Conservation (phyloP, 2,329 filamentous ascomycete genomes). For the Cordyceps cateniannulata region DNA sequence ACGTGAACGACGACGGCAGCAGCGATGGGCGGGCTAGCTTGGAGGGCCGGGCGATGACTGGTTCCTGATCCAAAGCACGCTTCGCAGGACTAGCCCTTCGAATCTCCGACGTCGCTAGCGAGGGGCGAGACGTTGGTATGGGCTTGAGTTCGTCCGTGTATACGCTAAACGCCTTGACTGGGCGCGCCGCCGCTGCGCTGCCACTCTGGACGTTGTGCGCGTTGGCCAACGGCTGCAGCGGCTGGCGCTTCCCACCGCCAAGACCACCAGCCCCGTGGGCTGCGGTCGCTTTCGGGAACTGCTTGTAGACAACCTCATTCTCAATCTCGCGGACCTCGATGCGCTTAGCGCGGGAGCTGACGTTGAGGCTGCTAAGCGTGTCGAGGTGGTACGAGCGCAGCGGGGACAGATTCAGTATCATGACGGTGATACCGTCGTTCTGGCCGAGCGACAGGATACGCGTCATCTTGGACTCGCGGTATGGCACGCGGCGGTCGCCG, state of each 20-base stretch:
- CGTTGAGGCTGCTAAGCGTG: slow-evolving; percentile 87
- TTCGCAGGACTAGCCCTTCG: slow-evolving; percentile 32
- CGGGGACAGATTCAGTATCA: slow-evolving; percentile 92
- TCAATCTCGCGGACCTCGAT: slow-evolving; percentile 95
- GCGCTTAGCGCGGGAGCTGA: slow-evolving; percentile 91
- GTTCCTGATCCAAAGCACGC: slow-evolving; percentile 36
- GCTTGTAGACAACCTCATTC: slow-evolving; percentile 86
- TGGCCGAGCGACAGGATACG: slow-evolving; percentile 86
- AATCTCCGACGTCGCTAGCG: slow-evolving; percentile 28
- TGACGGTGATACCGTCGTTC: slow-evolving; percentile 90
- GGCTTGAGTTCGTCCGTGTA: slow-evolving; percentile 67
- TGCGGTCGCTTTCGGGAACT: slow-evolving; percentile 51
- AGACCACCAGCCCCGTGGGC: slow-evolving; percentile 24
- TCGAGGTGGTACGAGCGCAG: slow-evolving; percentile 90
- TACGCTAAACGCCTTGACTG: slow-evolving; percentile 73
- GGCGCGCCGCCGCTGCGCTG: slow-evolving; percentile 26
- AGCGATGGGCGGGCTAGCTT: slow-evolving; percentile 38
- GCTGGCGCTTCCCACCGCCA: slow-evolving; percentile 52
- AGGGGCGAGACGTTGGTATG: slow-evolving; percentile 25
- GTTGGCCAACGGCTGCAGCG: slow-evolving; percentile 69
- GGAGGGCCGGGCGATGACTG: slow-evolving; percentile 32
- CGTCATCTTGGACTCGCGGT: slow-evolving; percentile 96
- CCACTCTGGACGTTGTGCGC: slow-evolving; percentile 65
- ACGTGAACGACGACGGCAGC: slow-evolving; percentile 18
- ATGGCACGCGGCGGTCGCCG: slow-evolving; percentile 73